Conservation (phyloP, 2,329 filamentous ascomycete genomes). For the Sclerotinia minor region DNA sequence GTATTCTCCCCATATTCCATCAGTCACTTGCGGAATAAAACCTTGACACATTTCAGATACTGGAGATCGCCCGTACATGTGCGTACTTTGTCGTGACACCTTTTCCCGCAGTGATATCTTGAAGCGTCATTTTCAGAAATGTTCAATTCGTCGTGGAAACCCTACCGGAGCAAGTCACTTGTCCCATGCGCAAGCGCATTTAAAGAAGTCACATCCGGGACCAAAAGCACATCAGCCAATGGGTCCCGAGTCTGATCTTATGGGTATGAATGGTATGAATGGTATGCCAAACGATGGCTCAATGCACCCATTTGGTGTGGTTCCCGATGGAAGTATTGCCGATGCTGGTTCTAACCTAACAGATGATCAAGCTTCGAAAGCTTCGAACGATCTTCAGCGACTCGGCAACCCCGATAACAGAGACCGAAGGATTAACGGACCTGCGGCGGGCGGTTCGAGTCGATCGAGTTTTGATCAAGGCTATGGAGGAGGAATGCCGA, state of each 20-base stretch:
- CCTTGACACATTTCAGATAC: conserved; percentile 65
- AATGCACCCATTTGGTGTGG: conserved; percentile 59
- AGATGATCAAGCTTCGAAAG: conserved; percentile 56
- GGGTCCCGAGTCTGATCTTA: conserved; percentile 58
- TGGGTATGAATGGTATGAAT: conserved; percentile 44
- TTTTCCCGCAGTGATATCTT: conserved; percentile 97
- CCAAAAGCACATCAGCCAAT: conserved; percentile 54
- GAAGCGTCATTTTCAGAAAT: conserved; percentile 99
- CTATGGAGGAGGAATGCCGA: conserved; percentile 59
- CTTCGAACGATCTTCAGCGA: conserved; percentile 60
- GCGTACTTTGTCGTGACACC: conserved; percentile 94
- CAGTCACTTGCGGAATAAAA: conserved; percentile 13
- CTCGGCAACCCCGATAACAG: conserved; percentile 56
- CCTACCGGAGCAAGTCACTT: conserved; percentile 92
- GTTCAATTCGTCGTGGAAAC: conserved; percentile 92
- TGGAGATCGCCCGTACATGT: conserved; percentile 97
- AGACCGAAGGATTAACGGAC: conserved; percentile 58
- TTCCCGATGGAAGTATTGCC: conserved; percentile 44
- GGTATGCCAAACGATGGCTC: conserved; percentile 57
- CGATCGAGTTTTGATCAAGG: conserved; percentile 51
- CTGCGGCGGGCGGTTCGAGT: conserved; percentile 52
- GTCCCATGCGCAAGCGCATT: conserved; percentile 85
- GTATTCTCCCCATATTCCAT: conserved; percentile 46
- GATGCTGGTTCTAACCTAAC: conserved; percentile 47
- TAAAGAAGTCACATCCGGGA: conserved; percentile 69